Base-by-base conservation (phyloP, 2,329 filamentous ascomycete species). In the Leptographium wingfieldii region DNA sequence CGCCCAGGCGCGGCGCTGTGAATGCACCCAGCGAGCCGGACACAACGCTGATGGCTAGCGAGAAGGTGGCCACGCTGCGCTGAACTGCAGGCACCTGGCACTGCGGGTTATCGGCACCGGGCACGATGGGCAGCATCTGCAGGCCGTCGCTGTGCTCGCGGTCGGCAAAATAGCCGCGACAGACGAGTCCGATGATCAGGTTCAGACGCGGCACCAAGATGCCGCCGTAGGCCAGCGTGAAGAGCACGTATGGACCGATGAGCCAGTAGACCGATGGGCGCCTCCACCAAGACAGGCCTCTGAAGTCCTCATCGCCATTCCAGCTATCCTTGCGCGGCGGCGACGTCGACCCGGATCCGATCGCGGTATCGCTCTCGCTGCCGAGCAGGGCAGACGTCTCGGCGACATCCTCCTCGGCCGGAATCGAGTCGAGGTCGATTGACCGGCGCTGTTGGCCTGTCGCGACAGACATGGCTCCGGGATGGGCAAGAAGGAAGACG, bases 201-300 rank as follows among this genome's bases (percentile, higher is more conserved):
- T 96, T 95, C 63, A 96, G 78, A 70, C 88, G 94, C 11, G 92
- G 92, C 10, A 96, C 89, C 9, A 94, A 77, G 7, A 89, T 82
- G 60, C 90, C 90, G 38, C 92, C 94, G 71, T 94, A 92, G 0
- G 92, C 91, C 59, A 95, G 76, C 0, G 90, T 90, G 69, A 90
- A 92, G 53, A 96, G 73, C 60, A 88, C 78, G 72, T 92, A 94
- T 0, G 91, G 88, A 0, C 81, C 83, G 9, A 97, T 72, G 5
- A 97, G 78, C 89, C 91, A 97, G 72, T 80, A 89, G 58, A 95
- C 82, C 88, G 83, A 86, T 16, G 86, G 86, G 64, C 70, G 75
- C 63, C 74, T 79, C 76, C 83, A 84, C 82, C 82, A 85, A 4
- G 84, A 79, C 58, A 86, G 65, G 9, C 76, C 76, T 38, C 76